These are phyloP conservation scores for Jatropha podagrica DNA, from an alignment of 441 rosid genomes.

Conservation along the genomic window DNA sequence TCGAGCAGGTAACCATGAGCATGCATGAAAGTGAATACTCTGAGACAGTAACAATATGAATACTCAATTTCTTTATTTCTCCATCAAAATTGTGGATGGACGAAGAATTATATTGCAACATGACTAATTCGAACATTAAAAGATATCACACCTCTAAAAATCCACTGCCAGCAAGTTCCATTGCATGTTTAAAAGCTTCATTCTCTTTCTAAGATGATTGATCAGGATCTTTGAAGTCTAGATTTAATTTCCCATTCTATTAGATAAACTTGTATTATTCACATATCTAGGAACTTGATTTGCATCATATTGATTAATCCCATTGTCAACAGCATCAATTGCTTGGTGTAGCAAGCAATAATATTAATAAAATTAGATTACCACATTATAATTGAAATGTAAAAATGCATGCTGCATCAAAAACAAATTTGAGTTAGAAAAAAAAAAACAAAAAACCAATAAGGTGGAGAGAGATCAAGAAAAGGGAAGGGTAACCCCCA, in stretches of 20 bases:
- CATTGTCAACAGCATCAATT: constrained; percentile 81
- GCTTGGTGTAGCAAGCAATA: constrained; percentile 38
- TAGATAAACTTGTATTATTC: constrained; percentile 72
- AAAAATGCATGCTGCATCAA: too few relatives aligned
- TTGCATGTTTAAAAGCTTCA: constrained; percentile 69
- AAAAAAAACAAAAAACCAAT: too few relatives aligned
- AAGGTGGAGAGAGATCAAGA: too few relatives aligned
- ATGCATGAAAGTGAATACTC: too few relatives aligned
- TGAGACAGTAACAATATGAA: too few relatives aligned
- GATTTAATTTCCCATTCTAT: constrained; percentile 72
- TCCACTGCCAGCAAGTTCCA: constrained; percentile 72
- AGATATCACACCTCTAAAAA: constrained; percentile 66
- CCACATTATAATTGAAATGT: too few relatives aligned
- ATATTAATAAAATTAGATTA: not conserved
- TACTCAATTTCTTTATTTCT: not conserved
- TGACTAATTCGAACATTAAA: not conserved
- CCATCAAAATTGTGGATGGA: not conserved
- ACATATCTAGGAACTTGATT: constrained; percentile 76
- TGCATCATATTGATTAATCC: constrained; percentile 67
- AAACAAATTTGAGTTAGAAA: not conserved
- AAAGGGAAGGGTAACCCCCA: too few relatives aligned
- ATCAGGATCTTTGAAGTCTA: constrained; percentile 81
- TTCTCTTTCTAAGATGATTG: constrained; percentile 84
- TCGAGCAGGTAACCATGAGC: too few relatives aligned
- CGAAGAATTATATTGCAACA: not conserved